These are phyloP conservation scores for Phytophthora parvispora DNA, from an alignment of 352 stramenopile genomes.

Conservation along the genomic window DNA sequence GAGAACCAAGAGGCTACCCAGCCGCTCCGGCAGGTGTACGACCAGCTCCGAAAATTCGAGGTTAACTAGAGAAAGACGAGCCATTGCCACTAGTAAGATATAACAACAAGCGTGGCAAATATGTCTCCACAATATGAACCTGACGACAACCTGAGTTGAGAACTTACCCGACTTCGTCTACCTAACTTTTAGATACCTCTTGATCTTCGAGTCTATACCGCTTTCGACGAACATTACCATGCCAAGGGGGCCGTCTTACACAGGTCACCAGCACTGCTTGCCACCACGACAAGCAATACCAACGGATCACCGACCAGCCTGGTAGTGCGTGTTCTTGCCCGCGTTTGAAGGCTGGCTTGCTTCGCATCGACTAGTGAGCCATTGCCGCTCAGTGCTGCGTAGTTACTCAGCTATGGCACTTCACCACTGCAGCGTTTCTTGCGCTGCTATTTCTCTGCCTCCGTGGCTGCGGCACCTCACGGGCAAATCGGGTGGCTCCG, in stretches of 20 bases:
- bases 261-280: no score
- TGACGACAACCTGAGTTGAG: no score
- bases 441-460: slow-evolving; percentile 11
- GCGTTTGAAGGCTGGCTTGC: neutral
- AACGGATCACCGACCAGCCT: no score
- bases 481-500: neutral
- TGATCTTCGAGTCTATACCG: no score
- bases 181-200: neutral
- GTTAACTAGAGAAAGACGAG: slow-evolving; percentile 19
- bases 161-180: neutral
- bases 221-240: no score
- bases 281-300: no score
- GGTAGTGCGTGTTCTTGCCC: no score
- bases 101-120: slow-evolving; percentile 5
- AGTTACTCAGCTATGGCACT: neutral
- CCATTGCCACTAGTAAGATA: slow-evolving; percentile 1
- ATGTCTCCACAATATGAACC: neutral
- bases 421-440: slow-evolving; percentile 9
- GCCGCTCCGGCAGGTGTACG: slow-evolving; percentile 82
- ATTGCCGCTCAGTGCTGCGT: neutral
- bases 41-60: slow-evolving; percentile 85
- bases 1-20: slow-evolving; percentile 88
- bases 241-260: no score
- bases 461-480: slow-evolving; percentile 7
- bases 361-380: neutral